Evolutionary conservation across 1,284 basidiomycete species (phyloP).

Genomic region (Fomes fomentarius): DNA sequence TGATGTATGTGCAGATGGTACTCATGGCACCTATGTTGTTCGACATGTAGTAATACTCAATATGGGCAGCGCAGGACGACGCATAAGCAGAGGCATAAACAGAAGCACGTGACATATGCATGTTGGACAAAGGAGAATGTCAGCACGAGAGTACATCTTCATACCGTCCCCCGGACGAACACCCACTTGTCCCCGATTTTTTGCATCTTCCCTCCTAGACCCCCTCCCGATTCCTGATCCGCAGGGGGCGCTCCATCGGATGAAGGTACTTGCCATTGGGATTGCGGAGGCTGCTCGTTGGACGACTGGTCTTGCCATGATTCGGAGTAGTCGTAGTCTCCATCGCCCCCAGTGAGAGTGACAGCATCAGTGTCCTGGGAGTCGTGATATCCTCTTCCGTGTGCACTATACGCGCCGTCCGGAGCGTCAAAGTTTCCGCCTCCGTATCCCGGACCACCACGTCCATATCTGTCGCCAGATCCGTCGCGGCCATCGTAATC

Average conservation of each 20-base stretch:
- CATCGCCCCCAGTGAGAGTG: conserved; percentile 51
- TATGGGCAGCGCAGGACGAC: background rate
- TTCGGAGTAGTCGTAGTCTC: conserved; percentile 10
- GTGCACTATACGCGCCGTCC: conserved; percentile 27
- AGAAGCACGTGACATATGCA: no score
- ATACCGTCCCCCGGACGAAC: conserved; percentile 49
- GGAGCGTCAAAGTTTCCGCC: conserved; percentile 43
- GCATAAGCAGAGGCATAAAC: no score
- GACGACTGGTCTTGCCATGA: conserved; percentile 13
- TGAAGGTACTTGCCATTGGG: background rate
- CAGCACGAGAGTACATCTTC: no score
- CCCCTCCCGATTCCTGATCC: no score
- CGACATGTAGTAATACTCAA: background rate
- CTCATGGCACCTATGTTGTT: background rate
- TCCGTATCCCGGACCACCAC: conserved; percentile 19
- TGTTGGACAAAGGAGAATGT: no score
- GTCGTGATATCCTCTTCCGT: conserved; percentile 24
- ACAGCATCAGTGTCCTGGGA: conserved; percentile 51
- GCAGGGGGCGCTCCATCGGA: conserved; percentile 1
- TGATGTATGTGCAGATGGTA: background rate
- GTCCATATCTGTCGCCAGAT: conserved; percentile 26
- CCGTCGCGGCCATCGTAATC: conserved; percentile 5
- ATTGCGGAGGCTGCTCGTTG: background rate
- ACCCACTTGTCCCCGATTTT: conserved; percentile 73
- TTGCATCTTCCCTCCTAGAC: conserved; percentile 72